Conservation (phyloP, 2,329 filamentous ascomycete species). For the Zymoseptoria crescenta region DNA sequence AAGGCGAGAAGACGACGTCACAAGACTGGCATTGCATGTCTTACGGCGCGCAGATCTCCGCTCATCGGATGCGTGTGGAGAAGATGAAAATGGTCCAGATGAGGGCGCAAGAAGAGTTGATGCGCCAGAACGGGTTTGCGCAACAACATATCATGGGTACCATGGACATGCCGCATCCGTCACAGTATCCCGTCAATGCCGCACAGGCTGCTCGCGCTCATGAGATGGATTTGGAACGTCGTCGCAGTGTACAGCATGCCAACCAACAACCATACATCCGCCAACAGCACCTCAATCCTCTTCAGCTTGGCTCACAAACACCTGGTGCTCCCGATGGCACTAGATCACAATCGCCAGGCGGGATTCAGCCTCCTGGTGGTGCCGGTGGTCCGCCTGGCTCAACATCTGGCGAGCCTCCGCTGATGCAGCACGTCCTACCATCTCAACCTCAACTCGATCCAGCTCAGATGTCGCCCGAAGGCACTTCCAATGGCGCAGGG, state of each 20-base stretch:
- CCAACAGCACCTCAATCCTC: conserved; percentile 19
- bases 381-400: neutral
- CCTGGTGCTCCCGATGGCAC: conserved; percentile 3
- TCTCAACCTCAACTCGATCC: neutral
- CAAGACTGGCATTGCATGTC: conserved; percentile 25
- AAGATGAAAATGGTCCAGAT: conserved; percentile 18
- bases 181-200: neutral
- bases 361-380: neutral
- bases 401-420: neutral
- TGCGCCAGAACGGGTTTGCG: conserved; percentile 15
- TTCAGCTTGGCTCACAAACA: conserved; percentile 13
- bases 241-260: conserved; percentile 16
- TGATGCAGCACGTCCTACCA: neutral
- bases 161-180: conserved; percentile 13
- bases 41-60: conserved; percentile 26
- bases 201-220: conserved; percentile 14
- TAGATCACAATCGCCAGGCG: conserved; percentile 5
- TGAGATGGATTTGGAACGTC: conserved; percentile 19
- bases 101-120: conserved; percentile 16
- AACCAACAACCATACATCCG: conserved; percentile 15
- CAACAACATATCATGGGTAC: conserved; percentile 19
- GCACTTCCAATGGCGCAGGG: neutral
- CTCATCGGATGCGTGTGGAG: conserved; percentile 19
- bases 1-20: conserved; percentile 14
- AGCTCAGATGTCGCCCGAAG: neutral